Base-by-base conservation (phyloP, 345 rosid genomes). In the Crucihimalaya himalaica region DNA sequence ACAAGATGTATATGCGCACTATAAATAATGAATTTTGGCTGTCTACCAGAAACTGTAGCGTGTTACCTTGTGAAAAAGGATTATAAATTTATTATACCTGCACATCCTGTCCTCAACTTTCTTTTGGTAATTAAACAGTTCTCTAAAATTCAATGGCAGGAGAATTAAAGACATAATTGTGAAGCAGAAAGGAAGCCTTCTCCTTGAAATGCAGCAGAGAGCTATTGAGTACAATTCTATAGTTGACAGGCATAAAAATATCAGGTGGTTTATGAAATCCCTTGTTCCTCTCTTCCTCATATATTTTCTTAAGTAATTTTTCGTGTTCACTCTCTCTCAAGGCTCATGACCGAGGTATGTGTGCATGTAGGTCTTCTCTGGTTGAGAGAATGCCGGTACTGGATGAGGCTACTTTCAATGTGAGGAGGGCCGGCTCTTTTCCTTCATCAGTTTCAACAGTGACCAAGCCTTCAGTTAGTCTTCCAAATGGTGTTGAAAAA, bases 171-270 rank as follows among this genome's bases (percentile, higher is more conserved):
- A 83, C 52, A 83, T 87, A 69, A 77, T 89, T 48, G 77, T 78
- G 76, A 96, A 89, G 70, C 84, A 86, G 72, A 96, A 89, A 82
- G 93, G 93, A 55, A 90, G 85, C 81, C 83, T 96, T 84, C 89
- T 89, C 81, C 99, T 96, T 76, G 99, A 96, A 80, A 86, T 92
- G 90, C 99, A 96, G 91, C 99, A 96, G 73, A 86, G 99, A 80
- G 92, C 98, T 57, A 85, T 92, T 10, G 99, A 95, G 73, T 95
- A 92, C 78, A 89, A 84, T 74, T 87, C 94, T 72, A 84, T 94
- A 79, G 82, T 94, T 61, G 92, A 83, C 84, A 94, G 86, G 90
- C 98, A 94, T 80, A 86, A 75, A 77, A 86, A 82, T 72, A 89
- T 94, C 68, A 86, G 95, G 98, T 91, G 72, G 32, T 70, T 42